A percentile compares a stretch with the other conserved stretches of the same genome.
phyloP scores from a whole-genome alignment of 208 protist species.

The Porcisia hertigi region DNA sequence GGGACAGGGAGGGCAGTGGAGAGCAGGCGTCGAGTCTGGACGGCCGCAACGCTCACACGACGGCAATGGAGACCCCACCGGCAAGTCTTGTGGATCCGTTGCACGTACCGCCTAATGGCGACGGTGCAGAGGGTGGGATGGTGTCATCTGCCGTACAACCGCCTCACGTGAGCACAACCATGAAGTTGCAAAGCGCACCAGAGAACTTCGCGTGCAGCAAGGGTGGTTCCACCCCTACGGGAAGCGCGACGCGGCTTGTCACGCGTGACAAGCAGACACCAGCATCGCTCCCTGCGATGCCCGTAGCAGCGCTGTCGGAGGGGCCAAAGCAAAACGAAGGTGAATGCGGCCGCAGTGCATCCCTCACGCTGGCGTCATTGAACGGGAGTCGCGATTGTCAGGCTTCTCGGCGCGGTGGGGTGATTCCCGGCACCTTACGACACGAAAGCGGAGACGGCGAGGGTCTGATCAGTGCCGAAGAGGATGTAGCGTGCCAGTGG shows the following conservation, averaged over 20 bases:
- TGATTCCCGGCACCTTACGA: not conserved
- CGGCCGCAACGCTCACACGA: not conserved
- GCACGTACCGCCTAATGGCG: not conserved
- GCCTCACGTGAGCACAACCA: not conserved
- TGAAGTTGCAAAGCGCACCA: too few species aligned
- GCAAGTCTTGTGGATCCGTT: not conserved
- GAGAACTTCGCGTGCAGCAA: not conserved
- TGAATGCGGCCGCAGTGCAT: constrained; percentile 1
- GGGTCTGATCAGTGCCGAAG: not conserved
- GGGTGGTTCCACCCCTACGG: not conserved
- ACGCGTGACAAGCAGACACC: not conserved
- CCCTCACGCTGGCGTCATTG: constrained; percentile 16
- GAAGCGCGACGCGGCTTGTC: not conserved
- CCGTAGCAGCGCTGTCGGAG: not conserved
- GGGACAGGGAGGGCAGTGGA: not conserved
- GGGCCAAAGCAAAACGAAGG: not conserved
- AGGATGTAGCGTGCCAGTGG: constrained; percentile 4
- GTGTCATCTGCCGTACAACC: not conserved
- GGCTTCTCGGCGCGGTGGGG: not conserved
- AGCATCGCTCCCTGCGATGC: not conserved
- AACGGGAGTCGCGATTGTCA: constrained; percentile 5
- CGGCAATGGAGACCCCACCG: not conserved
- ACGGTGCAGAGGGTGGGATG: not conserved
- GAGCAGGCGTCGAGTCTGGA: not conserved
- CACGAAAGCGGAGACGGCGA: not conserved